phyloP scores from a whole-genome alignment of 768 basidiomycete genomes.

The Mycena leptocephala region DNA sequence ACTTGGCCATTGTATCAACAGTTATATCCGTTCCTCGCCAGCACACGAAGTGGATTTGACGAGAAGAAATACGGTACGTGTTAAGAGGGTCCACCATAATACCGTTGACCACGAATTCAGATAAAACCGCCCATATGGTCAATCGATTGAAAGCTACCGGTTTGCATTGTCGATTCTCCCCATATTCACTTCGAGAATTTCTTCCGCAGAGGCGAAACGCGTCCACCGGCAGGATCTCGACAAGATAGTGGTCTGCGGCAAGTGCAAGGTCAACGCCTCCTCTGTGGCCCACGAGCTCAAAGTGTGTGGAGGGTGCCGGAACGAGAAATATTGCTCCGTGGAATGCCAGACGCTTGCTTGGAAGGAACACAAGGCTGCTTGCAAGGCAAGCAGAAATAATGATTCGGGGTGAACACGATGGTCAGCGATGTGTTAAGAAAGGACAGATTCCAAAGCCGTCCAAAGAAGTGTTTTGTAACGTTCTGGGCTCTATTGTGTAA shows the following conservation, averaged over 20 bases:
- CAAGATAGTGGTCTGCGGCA: conserved; percentile 6
- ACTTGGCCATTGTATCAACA: not conserved
- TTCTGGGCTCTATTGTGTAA: too few relatives aligned
- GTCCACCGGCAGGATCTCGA: conserved; percentile 11
- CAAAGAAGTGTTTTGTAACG: too few relatives aligned
- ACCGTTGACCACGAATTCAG: not conserved
- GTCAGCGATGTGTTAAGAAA: too few relatives aligned
- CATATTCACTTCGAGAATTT: too few relatives aligned
- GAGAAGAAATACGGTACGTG: conserved; percentile 9
- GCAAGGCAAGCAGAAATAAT: too few relatives aligned
- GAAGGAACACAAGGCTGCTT: too few relatives aligned
- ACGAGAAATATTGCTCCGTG: conserved; percentile 21
- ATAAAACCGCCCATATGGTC: not conserved
- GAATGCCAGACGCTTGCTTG: too few relatives aligned
- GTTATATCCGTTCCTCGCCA: not conserved
- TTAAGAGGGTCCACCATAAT: not conserved
- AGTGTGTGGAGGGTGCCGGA: conserved; percentile 17
- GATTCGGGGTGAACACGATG: too few relatives aligned
- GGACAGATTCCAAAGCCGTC: too few relatives aligned
- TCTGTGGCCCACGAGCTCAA: not conserved
- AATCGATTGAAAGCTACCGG: not conserved
- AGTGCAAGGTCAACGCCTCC: conserved; percentile 9
- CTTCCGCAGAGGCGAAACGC: conserved; percentile 11
- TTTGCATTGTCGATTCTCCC: too few relatives aligned
- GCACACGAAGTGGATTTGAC: not conserved